phyloP scores from a whole-genome alignment of 2,329 filamentous ascomycete genomes.

The Fusarium lateritium region DNA sequence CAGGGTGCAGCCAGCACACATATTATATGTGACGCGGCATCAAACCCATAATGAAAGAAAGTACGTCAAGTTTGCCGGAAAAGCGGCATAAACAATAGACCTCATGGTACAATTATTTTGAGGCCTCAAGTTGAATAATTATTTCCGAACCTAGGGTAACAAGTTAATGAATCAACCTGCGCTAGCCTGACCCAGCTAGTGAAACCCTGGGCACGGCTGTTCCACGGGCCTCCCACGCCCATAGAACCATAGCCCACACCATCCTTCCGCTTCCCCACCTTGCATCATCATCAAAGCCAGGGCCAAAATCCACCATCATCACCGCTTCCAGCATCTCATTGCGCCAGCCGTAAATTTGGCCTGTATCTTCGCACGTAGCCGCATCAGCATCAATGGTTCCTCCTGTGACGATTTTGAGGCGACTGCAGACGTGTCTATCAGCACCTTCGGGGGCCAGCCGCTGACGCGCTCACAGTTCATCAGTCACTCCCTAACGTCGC shows the following conservation, averaged over 20 bases:
- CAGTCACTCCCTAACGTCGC: neutral
- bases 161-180: slow-evolving; percentile 11
- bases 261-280: slow-evolving; percentile 34
- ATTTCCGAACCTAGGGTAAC: slow-evolving; percentile 7
- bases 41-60: too few relatives aligned
- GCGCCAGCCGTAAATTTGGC: slow-evolving; percentile 4
- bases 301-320: slow-evolving; percentile 30
- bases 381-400: slow-evolving; percentile 7
- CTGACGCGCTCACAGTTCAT: slow-evolving; percentile 6
- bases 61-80: too few relatives aligned
- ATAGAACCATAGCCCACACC: slow-evolving; percentile 45
- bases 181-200: slow-evolving; percentile 10
- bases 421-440: slow-evolving; percentile 1
- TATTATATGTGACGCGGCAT: too few relatives aligned
- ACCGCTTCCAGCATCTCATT: slow-evolving; percentile 15
- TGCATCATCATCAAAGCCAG: slow-evolving; percentile 34
- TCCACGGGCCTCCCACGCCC: slow-evolving; percentile 26
- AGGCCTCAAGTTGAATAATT: neutral
- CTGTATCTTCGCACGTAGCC: neutral
- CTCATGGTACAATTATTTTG: neutral
- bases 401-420: slow-evolving; percentile 7
- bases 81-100: too few relatives aligned
- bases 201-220: slow-evolving; percentile 12
- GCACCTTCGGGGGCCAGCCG: slow-evolving; percentile 8
- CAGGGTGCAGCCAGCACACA: too few relatives aligned